phyloP scores from a whole-genome alignment of 805 yeast species.

The Komagataella pseudopastoris region DNA sequence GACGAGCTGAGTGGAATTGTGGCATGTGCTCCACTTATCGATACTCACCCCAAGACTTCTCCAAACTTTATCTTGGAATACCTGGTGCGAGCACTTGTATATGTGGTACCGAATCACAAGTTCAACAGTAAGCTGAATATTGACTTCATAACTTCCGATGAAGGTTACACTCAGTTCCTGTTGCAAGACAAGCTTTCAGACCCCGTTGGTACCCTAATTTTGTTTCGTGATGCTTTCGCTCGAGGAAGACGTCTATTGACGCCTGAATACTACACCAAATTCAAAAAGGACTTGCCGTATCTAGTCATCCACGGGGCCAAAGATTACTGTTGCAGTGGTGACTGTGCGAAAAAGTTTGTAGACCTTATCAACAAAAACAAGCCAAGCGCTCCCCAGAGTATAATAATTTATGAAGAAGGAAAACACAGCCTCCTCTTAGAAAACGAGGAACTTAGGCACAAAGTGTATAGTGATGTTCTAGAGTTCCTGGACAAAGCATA shows the following conservation, averaged over 20 bases:
- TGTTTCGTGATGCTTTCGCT: conserved; percentile 43
- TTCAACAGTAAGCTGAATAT: conserved; percentile 40
- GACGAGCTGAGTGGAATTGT: conserved; percentile 32
- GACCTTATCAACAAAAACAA: conserved; percentile 8
- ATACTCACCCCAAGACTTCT: conserved; percentile 40
- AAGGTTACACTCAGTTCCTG: conserved; percentile 31
- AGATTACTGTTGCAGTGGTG: conserved; percentile 48
- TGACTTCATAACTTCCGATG: conserved; percentile 41
- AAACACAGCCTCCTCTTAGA: conserved; percentile 35
- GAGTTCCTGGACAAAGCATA: conserved; percentile 19
- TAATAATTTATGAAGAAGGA: conserved; percentile 15
- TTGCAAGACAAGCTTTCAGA: conserved; percentile 24
- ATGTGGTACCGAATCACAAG: conserved; percentile 30
- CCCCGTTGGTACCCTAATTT: conserved; percentile 42
- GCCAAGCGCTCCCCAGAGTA: background rate
- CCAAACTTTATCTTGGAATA: conserved; percentile 33
- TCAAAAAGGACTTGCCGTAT: conserved; percentile 29
- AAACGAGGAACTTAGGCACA: conserved; percentile 22
- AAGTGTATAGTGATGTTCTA: conserved; percentile 22
- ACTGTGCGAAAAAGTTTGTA: conserved; percentile 30
- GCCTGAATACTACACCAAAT: conserved; percentile 20
- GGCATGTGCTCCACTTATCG: conserved; percentile 47
- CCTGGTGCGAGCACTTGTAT: conserved; percentile 26
- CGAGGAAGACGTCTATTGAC: conserved; percentile 44
- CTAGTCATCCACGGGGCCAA: conserved; percentile 46